Evolutionary conservation across 2,329 filamentous ascomycete genomes (phyloP), one percentile per base, ranked within the genome.

Genomic region (Parastagonospora avenae): DNA sequence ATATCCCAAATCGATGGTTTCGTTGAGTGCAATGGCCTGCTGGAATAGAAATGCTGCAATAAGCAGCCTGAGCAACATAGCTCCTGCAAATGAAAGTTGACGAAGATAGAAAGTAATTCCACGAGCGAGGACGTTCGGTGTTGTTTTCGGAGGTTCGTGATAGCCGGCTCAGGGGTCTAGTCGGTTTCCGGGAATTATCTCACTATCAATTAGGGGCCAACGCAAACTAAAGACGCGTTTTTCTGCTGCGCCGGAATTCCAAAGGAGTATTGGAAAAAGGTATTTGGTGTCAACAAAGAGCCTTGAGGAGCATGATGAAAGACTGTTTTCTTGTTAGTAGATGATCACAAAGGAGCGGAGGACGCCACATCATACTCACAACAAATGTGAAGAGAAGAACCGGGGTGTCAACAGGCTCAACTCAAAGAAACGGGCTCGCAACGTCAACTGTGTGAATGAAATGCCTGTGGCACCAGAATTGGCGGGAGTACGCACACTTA

Each of bases 1-100:
- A 66, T 92, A 92, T 2, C 79, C 80, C 16, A 92, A 77, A 54
- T 89, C 78, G 11, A 91, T 84, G 5, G 73, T 64, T 2, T 71
- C 54, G 14, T 75, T 61, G 24, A 78, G 70, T 11, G 76, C 75
- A 29, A 59, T 42, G 4, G 50, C 46, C 37, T 57, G 48, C 43
- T 64, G 61, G 10, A 64, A 46, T 46, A 63, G 62, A 40, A 68
- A 42, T 19, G 62, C 64, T 44, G 50, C 56, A 42, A 46, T 46
- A 52, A 68, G 57, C 56, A 71, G 42, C 60, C 58, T 30, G 52
- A 52, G 42, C 16, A 63, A 36, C 64, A 69, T 68, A 16, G 27
- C 37, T 55, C 31, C 32, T 41, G 8, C 19, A 19, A 42, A 6
- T 15, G 15, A 14, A 14, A 32, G 16, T 10, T 28, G 37, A 11